Evolutionary conservation across 2,329 filamentous ascomycete species (phyloP), one percentile per base, ranked within the genome.

Genomic region (Colletotrichum tabaci): DNA sequence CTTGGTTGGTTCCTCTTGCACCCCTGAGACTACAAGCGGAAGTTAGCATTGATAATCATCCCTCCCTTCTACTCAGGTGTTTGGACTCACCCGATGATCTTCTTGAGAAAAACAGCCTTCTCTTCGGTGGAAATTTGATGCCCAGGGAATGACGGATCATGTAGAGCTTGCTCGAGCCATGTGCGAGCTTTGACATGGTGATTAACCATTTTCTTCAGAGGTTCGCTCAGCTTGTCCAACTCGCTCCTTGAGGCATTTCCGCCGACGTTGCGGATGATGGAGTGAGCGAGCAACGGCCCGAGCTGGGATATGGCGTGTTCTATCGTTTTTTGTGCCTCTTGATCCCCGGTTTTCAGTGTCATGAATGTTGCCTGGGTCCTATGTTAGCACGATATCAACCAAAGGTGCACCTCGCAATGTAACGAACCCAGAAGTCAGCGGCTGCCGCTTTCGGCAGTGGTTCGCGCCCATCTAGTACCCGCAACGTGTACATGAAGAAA

Each of bases 391-490:
- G 18, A 12, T 40, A 30, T 10, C 23, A 23, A 12, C 7, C 18
- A 6, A 4, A 42, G n/a, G 15, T 15, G 10, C 16, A 44, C 18
- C n/a, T 15, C 35, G 18, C 30, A 1, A 23, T 30, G 38, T 68
- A 62, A 77, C 86, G 75, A 81, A 92, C 91, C 93, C 94, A 96
- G 73, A 97, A 93, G 38, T 92, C 90, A 10, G 91, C 89, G 1
- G 94, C 89, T 3, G 92, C 89, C 40, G 88, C 88, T 81, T 96
- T 97, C 0, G 93, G 92, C 12, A 97, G 83, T 0, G 92, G 90
- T 71, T 96, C 94, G 40, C 87, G 89, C 15, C 91, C 92, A 53
- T 91, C 87, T 8, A 97, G 82, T 9, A 93, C 90, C 75, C 89
- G 88, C 15, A 96, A 83, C 0, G 91, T 88, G 76, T 96, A 95